Base-by-base conservation (phyloP, 2,329 filamentous ascomycete genomes). In the Penicillium sp. region DNA sequence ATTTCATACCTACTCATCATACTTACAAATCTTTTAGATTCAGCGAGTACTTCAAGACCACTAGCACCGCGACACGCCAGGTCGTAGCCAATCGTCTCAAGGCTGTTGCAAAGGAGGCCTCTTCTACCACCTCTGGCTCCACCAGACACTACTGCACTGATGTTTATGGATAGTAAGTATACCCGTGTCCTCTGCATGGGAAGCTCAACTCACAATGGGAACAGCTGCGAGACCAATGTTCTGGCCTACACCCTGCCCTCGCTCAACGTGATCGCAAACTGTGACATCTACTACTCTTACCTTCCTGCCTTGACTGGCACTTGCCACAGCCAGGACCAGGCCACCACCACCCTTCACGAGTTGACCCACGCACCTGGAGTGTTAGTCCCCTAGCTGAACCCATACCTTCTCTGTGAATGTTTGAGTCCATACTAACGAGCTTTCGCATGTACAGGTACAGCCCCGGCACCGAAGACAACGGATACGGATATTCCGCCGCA, bases 261-360 rank as follows among this genome's bases (percentile, higher is more conserved):
- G 1, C 64, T 63, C 27, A 81, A 80, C 68, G 74, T 80, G 66
- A 83, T 88, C 70, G 83, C 81, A 52, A 86, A 87, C 75, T 89
- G 86, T 72, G 75, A 79, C 13, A 70, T 84, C 73, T 89, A 86
- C 75, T 80, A 72, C 48, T 57, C 66, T 43, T 73, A 69, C 11
- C 77, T 89, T 8, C 76, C 82, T 0, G 75, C 77, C 1, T 55
- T 83, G 29, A 73, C 80, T 8, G 62, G 61, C 8, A 71, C 68
- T 1, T 90, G 87, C 75, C 84, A 88, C 67, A 79, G 64, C 2
- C 86, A 89, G 72, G 86, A 88, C 66, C 83, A 86, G 73, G 83
- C 83, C 2, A 86, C 81, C 10, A 88, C 86, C 13, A 80, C 80
- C 31, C 70, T 90, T 13, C 87, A 90, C 65, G 87, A 90, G 77